Conservation (phyloP, 2,329 filamentous ascomycete genomes). For the Aspergillus fumigatus region DNA sequence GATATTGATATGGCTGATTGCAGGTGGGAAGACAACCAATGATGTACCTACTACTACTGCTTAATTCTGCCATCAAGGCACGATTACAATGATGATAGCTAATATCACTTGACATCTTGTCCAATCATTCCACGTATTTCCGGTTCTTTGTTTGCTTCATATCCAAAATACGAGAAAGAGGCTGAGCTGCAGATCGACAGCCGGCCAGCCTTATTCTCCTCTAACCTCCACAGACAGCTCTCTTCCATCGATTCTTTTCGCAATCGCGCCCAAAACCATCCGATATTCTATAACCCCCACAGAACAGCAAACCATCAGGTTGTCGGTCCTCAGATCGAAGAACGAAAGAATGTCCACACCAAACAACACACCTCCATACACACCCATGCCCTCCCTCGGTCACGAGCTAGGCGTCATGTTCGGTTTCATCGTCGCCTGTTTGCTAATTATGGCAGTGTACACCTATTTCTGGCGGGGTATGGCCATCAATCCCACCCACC, state of each 20-base stretch:
- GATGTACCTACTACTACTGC: background rate
- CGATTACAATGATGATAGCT: background rate
- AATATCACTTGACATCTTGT: no score
- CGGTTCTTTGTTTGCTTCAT: no score
- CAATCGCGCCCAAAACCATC: background rate
- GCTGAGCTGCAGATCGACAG: no score
- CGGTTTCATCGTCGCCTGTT: slow-evolving; percentile 31
- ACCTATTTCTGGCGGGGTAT: slow-evolving; percentile 32
- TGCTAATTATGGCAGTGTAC: slow-evolving; percentile 32
- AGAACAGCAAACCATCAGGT: background rate
- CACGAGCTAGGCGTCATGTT: slow-evolving; percentile 39
- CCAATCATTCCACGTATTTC: no score
- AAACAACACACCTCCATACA: slow-evolving; percentile 22
- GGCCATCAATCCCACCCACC: slow-evolving; percentile 1
- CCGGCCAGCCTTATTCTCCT: no score
- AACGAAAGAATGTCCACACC: slow-evolving; percentile 5
- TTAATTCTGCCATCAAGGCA: background rate
- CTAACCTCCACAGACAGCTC: no score
- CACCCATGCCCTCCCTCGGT: slow-evolving; percentile 26
- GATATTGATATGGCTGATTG: slow-evolving; percentile 5
- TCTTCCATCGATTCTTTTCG: no score
- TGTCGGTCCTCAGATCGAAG: background rate
- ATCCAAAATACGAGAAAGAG: no score
- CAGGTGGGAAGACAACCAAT: background rate
- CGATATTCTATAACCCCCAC: background rate